Percentiles rank a stretch among this genome's conserved stretches.
phyloP scores from a whole-genome alignment of 2,329 filamentous ascomycete genomes.

The Aspergillus japonicus region DNA sequence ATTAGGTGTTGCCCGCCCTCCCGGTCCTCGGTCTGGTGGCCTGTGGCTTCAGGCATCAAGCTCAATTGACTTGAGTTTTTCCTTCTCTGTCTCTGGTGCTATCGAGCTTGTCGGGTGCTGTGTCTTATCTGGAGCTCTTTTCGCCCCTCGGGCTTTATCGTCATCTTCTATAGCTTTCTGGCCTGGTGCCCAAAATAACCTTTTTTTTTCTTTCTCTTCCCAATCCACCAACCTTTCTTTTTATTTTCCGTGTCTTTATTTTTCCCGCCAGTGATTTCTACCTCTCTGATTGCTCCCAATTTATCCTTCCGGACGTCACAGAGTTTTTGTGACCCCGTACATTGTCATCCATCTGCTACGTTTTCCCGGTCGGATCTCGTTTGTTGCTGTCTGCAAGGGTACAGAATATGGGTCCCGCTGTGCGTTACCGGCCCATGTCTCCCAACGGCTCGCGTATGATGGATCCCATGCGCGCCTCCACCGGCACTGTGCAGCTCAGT shows the following conservation, averaged over 20 bases:
- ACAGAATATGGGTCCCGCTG: slow-evolving; percentile 30
- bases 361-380: slow-evolving; percentile 5
- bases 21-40: background rate
- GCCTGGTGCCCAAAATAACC: slow-evolving; percentile 16
- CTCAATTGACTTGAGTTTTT: slow-evolving; percentile 4
- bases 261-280: background rate
- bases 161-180: slow-evolving; percentile 12
- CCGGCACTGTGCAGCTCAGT: slow-evolving; percentile 38
- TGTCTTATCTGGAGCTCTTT: slow-evolving; percentile 2
- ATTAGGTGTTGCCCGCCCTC: background rate
- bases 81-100: background rate
- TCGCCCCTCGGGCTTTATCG: slow-evolving; percentile 8
- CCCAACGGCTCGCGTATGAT: slow-evolving; percentile 33
- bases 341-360: background rate
- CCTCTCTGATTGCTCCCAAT: background rate
- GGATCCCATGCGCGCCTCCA: slow-evolving; percentile 43
- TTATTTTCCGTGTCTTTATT: background rate
- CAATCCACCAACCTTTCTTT: background rate
- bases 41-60: slow-evolving; percentile 3
- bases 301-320: background rate
- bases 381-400: slow-evolving; percentile 9
- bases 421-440: slow-evolving; percentile 36
- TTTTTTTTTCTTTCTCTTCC: slow-evolving; percentile 4
- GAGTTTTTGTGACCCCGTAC: background rate
- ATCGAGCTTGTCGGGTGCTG: background rate